Percentiles rank a stretch among this genome's conserved stretches.
phyloP scores from a whole-genome alignment of 2,329 filamentous ascomycete genomes.

The Claviceps sp. region DNA sequence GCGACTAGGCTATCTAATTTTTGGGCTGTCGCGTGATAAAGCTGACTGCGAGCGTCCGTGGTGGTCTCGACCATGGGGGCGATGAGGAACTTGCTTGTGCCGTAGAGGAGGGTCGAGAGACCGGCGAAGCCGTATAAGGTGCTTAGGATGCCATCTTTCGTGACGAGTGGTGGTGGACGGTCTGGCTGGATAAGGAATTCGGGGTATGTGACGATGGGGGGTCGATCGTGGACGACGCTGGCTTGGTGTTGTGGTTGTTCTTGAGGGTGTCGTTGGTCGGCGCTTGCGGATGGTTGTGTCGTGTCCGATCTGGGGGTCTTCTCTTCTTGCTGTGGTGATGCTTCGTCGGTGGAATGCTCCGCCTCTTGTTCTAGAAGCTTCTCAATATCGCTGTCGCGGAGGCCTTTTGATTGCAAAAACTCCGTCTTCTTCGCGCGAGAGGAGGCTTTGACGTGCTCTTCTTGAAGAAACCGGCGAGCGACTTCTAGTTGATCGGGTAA shows the following conservation, averaged over 20 bases:
- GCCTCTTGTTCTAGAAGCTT: constrained; percentile 38
- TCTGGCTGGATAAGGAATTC: constrained; percentile 50
- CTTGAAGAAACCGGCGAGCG: constrained; percentile 62
- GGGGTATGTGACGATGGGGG: constrained; percentile 56
- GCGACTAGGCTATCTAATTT: constrained; percentile 33
- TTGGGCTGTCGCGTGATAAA: constrained; percentile 33
- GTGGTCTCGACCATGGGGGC: constrained; percentile 44
- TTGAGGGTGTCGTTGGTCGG: constrained; percentile 13
- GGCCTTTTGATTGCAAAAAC: constrained; percentile 67
- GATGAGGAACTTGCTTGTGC: constrained; percentile 54
- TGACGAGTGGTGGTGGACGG: constrained; percentile 48
- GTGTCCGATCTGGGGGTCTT: not conserved
- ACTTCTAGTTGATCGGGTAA: constrained; percentile 36
- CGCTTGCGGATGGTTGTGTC: constrained; percentile 1
- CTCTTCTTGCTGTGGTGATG: constrained; percentile 3
- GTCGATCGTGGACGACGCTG: constrained; percentile 25
- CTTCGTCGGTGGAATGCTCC: constrained; percentile 5
- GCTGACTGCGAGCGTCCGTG: constrained; percentile 37
- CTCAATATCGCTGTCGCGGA: constrained; percentile 54
- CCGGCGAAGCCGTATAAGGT: constrained; percentile 45
- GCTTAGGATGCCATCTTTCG: constrained; percentile 42
- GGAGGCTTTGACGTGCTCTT: constrained; percentile 57
- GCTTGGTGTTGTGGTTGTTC: not conserved
- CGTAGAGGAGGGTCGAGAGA: constrained; percentile 53
- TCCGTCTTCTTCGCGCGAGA: constrained; percentile 58